Percentiles rank a stretch among this genome's conserved stretches.
phyloP scores from a whole-genome alignment of 2,329 filamentous ascomycete species.

The Nothophoma quercina region DNA sequence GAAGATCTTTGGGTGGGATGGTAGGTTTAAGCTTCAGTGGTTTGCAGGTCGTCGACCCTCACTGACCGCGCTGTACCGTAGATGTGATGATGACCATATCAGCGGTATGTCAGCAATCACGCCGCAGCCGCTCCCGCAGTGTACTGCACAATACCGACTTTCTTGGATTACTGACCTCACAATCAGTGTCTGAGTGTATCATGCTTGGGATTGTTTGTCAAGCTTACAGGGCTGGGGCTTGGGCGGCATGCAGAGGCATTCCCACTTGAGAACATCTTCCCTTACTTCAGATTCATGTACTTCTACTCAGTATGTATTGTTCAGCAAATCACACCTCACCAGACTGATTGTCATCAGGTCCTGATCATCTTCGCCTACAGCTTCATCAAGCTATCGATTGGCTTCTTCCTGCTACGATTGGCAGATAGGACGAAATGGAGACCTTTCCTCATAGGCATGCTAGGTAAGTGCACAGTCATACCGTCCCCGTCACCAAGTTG shows the following conservation, averaged over 20 bases:
- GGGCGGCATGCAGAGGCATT: constrained; percentile 54
- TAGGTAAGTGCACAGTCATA: constrained; percentile 49
- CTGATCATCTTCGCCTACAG: constrained; percentile 56
- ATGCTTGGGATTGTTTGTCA: constrained; percentile 28
- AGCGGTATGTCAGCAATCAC: constrained; percentile 20
- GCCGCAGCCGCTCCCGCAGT: neutral
- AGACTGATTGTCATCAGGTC: constrained; percentile 29
- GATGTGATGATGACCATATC: constrained; percentile 50
- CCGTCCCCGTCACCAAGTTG: neutral
- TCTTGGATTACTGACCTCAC: neutral
- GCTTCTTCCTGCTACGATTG: constrained; percentile 56
- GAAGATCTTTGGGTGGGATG: constrained; percentile 33
- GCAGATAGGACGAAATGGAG: constrained; percentile 41
- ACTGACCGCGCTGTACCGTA: constrained; percentile 23
- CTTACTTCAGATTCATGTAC: constrained; percentile 50
- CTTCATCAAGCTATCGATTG: constrained; percentile 59
- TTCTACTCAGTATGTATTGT: constrained; percentile 51
- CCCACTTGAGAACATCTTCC: constrained; percentile 35
- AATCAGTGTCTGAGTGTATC: constrained; percentile 22
- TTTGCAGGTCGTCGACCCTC: neutral
- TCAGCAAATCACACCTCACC: too few species aligned
- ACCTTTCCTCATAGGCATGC: constrained; percentile 52
- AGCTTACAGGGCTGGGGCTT: constrained; percentile 50
- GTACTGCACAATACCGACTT: neutral
- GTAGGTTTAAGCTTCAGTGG: constrained; percentile 13